phyloP scores from a whole-genome alignment of 192 early-diverging fungal species.

The Tieghemiomyces parasiticus region DNA sequence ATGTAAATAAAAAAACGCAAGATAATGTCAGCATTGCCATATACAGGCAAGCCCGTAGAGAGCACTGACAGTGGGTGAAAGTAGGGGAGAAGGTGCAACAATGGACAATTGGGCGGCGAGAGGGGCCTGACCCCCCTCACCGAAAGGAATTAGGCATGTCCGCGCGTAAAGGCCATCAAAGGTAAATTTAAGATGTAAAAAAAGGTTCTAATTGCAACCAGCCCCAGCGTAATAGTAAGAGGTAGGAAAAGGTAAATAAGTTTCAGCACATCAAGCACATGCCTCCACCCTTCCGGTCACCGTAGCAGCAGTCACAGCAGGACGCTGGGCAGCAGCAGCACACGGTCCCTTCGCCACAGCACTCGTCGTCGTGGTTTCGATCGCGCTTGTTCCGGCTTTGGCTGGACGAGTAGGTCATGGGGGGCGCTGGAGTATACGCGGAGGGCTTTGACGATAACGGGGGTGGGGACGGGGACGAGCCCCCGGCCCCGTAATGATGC shows the following conservation, averaged over 20 bases:
- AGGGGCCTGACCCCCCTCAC: too few relatives aligned
- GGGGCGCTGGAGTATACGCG: not conserved
- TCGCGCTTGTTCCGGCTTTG: not conserved
- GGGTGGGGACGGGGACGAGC: not conserved
- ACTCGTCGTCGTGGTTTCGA: not conserved
- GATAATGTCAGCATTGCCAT: too few relatives aligned
- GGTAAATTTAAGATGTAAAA: too few relatives aligned
- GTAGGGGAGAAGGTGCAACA: too few relatives aligned
- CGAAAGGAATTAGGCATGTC: too few relatives aligned
- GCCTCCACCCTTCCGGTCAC: constrained; percentile 3
- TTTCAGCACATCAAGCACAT: constrained; percentile 2
- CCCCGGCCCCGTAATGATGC: too few relatives aligned
- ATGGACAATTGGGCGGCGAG: too few relatives aligned
- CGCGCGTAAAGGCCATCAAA: too few relatives aligned
- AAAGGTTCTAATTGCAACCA: too few relatives aligned
- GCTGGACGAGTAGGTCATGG: constrained; percentile 9
- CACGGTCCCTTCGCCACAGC: constrained; percentile 1
- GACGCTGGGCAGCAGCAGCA: constrained; percentile 8
- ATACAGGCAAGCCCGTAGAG: too few relatives aligned
- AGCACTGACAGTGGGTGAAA: too few relatives aligned
- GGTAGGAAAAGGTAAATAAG: not conserved
- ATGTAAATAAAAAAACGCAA: too few relatives aligned
- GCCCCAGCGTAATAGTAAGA: not conserved
- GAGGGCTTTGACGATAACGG: not conserved
- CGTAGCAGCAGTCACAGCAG: constrained; percentile 7